Base-by-base conservation (phyloP, 1,284 basidiomycete species). In the Neonothopanus nambi region DNA sequence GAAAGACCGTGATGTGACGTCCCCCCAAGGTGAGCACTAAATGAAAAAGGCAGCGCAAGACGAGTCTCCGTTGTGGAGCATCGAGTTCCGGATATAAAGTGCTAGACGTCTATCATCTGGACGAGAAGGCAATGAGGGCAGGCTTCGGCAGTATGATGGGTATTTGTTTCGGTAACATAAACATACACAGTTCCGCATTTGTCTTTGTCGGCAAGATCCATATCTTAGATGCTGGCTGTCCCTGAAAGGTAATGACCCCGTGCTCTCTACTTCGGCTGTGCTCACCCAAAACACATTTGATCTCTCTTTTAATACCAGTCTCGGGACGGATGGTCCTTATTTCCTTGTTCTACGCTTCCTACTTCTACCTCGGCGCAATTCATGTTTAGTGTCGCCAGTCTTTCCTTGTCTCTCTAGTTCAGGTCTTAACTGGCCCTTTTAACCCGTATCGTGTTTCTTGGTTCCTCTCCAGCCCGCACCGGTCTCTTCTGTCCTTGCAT, bases 401-500 rank as follows among this genome's bases (percentile, higher is more conserved):
- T 42, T 15, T 42, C 43, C 41, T 48, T 53, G 20, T 38, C 51
- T 33, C 37, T 52, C 15, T 56, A 48, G 41, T 52, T 40, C 37
- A 37, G 48, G 48, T 53, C 47, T 57, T 53, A 42, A 52, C 46
- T 33, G 51, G 24, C 39, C 48, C 18, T 35, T 13, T 46, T 57
- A 28, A 24, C 26, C 24, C 24, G 20, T 36, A n/a, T 40, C 39
- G 43, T 37, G 42, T 52, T 41, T 45, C 12, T 8, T 54, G 44
- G 44, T 30, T 30, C 20, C 45, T 57, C 54, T 54, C 51, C 57
- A 56, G 55, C 52, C n/a, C 52, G 39, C 41, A 40, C 43, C 54
- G 54, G 54, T 57, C 57, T 57, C 55, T 55, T 41, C 51, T 63
- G 58, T 56, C 51, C 59, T 58, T 59, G 51, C 40, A 45, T 41